Evolutionary conservation across 352 stramenopile genomes (phyloP).

Genomic region (Phytophthora sansomeana): DNA sequence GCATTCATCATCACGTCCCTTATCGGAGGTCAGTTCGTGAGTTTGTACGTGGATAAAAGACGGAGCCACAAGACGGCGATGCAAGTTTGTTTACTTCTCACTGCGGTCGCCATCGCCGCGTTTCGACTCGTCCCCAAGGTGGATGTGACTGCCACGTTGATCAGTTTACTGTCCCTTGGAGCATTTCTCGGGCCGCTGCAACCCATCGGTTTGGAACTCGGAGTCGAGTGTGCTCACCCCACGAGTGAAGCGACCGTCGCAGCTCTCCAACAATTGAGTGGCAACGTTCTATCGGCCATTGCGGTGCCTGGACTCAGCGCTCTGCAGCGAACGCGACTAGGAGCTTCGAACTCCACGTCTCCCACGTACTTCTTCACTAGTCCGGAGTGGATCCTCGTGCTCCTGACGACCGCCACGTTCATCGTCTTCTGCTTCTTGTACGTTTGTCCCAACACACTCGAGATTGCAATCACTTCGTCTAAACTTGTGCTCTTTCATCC

Average conservation of each 20-base stretch:
- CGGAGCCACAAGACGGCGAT: constrained; percentile 60
- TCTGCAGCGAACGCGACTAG: constrained; percentile 45
- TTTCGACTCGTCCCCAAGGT: constrained; percentile 59
- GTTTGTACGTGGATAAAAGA: constrained; percentile 60
- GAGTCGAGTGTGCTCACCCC: constrained; percentile 74
- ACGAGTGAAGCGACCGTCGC: constrained; percentile 77
- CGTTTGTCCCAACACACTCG: constrained; percentile 9
- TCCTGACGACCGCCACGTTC: constrained; percentile 49
- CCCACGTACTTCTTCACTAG: constrained; percentile 53
- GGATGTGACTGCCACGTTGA: constrained; percentile 29
- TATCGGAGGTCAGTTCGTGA: constrained; percentile 67
- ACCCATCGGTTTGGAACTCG: constrained; percentile 66
- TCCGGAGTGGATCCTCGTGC: constrained; percentile 62
- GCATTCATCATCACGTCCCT: constrained; percentile 78
- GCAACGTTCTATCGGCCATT: constrained; percentile 72
- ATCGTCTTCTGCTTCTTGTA: constrained; percentile 67
- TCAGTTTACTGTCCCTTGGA: constrained; percentile 57
- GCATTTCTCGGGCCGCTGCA: constrained; percentile 69
- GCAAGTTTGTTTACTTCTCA: constrained; percentile 57
- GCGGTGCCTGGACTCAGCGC: constrained; percentile 57
- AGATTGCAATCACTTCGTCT: background rate
- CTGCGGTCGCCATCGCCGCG: constrained; percentile 32
- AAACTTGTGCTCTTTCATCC: background rate
- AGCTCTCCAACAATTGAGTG: constrained; percentile 77
- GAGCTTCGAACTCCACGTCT: constrained; percentile 40